phyloP scores from a whole-genome alignment of 768 basidiomycete genomes.

The Mycena leptocephala region DNA sequence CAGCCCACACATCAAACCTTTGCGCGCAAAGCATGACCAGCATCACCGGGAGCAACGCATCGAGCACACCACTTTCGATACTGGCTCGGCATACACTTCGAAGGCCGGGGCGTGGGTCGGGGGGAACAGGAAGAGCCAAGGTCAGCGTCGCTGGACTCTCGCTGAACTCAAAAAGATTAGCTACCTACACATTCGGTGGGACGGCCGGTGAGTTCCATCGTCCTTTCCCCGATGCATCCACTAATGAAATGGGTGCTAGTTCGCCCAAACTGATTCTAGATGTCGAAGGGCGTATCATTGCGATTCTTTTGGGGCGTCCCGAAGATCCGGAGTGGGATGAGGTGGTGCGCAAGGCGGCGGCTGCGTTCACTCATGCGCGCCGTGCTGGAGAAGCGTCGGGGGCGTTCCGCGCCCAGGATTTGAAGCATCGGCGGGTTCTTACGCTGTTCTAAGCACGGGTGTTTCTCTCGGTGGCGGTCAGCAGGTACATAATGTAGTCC shows the following conservation, averaged over 20 bases:
- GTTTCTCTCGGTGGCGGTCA: slow-evolving; percentile 17
- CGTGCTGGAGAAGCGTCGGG: not conserved
- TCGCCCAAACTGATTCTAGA: slow-evolving; percentile 5
- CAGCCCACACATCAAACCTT: not conserved
- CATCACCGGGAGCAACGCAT: not conserved
- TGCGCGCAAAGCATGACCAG: not conserved
- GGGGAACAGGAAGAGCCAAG: not conserved
- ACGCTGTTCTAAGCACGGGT: not conserved
- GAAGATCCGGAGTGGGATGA: not conserved
- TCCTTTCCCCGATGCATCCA: not conserved
- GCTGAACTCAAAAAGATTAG: not conserved
- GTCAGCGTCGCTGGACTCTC: not conserved
- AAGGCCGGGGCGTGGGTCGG: slow-evolving; percentile 5
- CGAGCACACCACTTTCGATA: not conserved
- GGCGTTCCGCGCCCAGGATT: not conserved
- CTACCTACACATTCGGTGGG: not conserved
- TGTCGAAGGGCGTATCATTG: not conserved
- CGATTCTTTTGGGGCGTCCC: not conserved
- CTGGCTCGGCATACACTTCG: not conserved
- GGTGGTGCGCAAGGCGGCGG: not conserved
- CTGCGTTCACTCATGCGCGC: not conserved
- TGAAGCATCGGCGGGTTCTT: not conserved
- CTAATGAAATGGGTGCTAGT: not conserved
- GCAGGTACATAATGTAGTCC: not conserved
- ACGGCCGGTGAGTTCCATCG: not conserved